Conservation (phyloP, 352 stramenopile species). For the Chrysophaeum taylorii region DNA sequence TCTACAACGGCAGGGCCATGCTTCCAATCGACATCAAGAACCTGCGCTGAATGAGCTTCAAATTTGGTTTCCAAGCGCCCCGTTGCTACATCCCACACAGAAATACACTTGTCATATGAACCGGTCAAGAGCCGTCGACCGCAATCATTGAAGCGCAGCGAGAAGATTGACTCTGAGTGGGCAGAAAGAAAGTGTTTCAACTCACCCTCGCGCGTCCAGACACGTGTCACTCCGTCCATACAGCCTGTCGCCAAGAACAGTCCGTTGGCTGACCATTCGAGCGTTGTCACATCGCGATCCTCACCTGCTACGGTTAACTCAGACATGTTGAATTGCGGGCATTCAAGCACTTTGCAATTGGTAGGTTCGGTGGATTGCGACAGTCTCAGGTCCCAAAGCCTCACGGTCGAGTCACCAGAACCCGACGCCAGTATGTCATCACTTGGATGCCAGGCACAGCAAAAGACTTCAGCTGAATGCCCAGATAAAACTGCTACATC, state of each 20-base stretch:
- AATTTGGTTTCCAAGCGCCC: slow-evolving; percentile 25
- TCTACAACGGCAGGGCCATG: no score
- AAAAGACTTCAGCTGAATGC: slow-evolving; percentile 77
- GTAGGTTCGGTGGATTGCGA: neutral
- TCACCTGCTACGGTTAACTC: neutral
- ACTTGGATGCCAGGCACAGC: slow-evolving; percentile 90
- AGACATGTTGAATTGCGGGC: no score
- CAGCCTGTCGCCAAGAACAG: slow-evolving; percentile 79
- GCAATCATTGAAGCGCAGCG: slow-evolving; percentile 66
- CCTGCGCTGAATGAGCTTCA: slow-evolving; percentile 40
- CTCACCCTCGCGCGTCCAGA: slow-evolving; percentile 56
- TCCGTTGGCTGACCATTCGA: slow-evolving; percentile 92
- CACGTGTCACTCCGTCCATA: slow-evolving; percentile 77
- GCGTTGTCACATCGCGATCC: slow-evolving; percentile 70
- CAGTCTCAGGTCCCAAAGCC: slow-evolving; percentile 26
- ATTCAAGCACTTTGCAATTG: neutral
- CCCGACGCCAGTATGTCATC: slow-evolving; percentile 85
- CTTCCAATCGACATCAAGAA: slow-evolving; percentile 73
- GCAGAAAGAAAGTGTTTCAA: slow-evolving; percentile 53
- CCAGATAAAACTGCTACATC: slow-evolving; percentile 19
- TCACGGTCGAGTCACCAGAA: slow-evolving; percentile 30
- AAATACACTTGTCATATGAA: slow-evolving; percentile 75
- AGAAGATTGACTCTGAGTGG: slow-evolving; percentile 70
- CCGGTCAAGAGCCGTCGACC: slow-evolving; percentile 65
- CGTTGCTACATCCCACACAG: slow-evolving; percentile 78